Conservation (phyloP, 768 basidiomycete species). For the Leccinum incarnatum region DNA sequence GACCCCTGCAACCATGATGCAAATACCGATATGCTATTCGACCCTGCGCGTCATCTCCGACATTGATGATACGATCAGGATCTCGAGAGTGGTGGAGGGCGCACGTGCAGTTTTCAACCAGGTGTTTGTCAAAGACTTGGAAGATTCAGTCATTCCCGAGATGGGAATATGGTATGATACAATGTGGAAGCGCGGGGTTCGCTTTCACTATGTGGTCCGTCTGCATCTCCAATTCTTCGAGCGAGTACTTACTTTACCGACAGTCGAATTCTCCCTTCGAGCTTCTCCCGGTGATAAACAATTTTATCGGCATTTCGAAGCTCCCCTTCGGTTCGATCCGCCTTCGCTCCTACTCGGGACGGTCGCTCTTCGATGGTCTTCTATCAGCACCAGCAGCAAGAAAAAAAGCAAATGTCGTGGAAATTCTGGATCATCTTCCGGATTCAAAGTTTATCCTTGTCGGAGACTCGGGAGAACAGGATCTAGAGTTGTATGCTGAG, state of each 20-base stretch:
- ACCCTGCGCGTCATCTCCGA: constrained; percentile 84
- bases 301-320: constrained; percentile 68
- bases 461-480: constrained; percentile 94
- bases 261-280: constrained; percentile 90
- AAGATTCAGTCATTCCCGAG: constrained; percentile 75
- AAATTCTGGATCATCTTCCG: constrained; percentile 72
- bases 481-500: constrained; percentile 84
- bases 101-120: constrained; percentile 83
- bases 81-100: constrained; percentile 72
- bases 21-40: constrained; percentile 55
- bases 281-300: constrained; percentile 71
- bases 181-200: constrained; percentile 68
- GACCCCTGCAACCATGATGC: constrained; percentile 25
- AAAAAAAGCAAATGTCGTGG: constrained; percentile 78
- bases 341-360: constrained; percentile 81
- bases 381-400: constrained; percentile 79
- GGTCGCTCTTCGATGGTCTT: constrained; percentile 79
- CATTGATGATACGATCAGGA: constrained; percentile 82
- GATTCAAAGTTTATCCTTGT: constrained; percentile 77
- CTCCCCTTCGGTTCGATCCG: constrained; percentile 76
- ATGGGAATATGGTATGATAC: constrained; percentile 77
- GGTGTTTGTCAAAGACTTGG: constrained; percentile 84
- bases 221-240: neutral
- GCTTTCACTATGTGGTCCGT: constrained; percentile 89
- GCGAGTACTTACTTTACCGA: constrained; percentile 6